A percentile compares a stretch with the other conserved stretches of the same genome.
phyloP scores from a whole-genome alignment of 805 yeast species.

The Yamadazyma philogaea region DNA sequence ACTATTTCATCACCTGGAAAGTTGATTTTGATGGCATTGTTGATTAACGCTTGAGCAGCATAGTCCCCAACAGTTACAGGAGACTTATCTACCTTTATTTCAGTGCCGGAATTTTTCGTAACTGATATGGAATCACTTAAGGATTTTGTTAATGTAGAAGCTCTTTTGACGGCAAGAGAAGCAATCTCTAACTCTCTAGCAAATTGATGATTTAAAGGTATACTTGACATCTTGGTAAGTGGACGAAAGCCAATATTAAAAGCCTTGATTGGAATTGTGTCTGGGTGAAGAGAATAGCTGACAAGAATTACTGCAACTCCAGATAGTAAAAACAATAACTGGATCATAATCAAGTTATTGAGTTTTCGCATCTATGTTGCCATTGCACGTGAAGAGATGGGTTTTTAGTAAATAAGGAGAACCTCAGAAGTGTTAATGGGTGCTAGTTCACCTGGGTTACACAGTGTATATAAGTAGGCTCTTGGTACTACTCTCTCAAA shows the following conservation, averaged over 20 bases:
- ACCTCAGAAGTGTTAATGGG: no score
- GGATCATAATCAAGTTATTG: not conserved
- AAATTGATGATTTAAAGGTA: conserved; percentile 28
- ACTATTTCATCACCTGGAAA: conserved; percentile 86
- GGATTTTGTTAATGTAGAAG: conserved; percentile 68
- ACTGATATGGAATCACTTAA: conserved; percentile 55
- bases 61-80: conserved; percentile 97
- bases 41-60: conserved; percentile 92
- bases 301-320: not conserved
- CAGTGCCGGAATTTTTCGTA: conserved; percentile 49
- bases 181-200: conserved; percentile 75
- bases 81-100: conserved; percentile 81
- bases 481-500: no score
- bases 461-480: no score
- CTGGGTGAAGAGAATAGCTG: not conserved
- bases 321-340: conserved; percentile 1
- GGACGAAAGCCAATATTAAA: not conserved
- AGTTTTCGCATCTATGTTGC: conserved; percentile 6
- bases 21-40: conserved; percentile 71
- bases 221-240: not conserved
- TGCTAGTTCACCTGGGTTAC: no score
- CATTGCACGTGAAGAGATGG: conserved; percentile 6
- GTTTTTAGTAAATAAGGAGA: no score
- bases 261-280: not conserved
- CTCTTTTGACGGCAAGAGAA: conserved; percentile 84